A percentile compares a stretch with the other conserved stretches of the same genome.
phyloP scores from a whole-genome alignment of 108 stramenopile species.

The Fragilaria crotonensis region DNA sequence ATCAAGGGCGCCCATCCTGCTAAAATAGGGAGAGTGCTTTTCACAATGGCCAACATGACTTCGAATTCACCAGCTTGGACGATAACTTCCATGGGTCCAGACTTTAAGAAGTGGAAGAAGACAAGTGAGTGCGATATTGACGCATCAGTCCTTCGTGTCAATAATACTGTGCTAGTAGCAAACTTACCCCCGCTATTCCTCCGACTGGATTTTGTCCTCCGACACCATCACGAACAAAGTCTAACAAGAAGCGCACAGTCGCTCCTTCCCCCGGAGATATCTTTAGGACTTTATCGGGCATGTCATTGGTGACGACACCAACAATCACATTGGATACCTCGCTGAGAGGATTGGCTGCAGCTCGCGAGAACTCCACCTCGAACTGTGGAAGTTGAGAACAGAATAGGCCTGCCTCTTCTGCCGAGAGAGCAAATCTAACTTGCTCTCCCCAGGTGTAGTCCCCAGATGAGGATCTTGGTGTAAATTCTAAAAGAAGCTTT shows the following conservation, averaged over 20 bases:
- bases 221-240: slow-evolving; percentile 38
- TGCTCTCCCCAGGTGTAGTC: slow-evolving; percentile 20
- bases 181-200: neutral
- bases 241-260: slow-evolving; percentile 33
- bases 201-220: slow-evolving; percentile 34
- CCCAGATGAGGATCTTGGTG: slow-evolving; percentile 25
- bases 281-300: slow-evolving; percentile 46
- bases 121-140: neutral
- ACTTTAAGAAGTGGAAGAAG: slow-evolving; percentile 8
- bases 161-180: neutral
- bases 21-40: slow-evolving; percentile 37
- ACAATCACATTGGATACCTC: neutral
- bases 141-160: neutral
- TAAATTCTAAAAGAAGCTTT: slow-evolving; percentile 44
- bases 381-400: slow-evolving; percentile 33
- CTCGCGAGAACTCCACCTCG: slow-evolving; percentile 34
- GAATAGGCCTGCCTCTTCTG: slow-evolving; percentile 48
- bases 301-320: slow-evolving; percentile 12
- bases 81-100: slow-evolving; percentile 31
- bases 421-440: slow-evolving; percentile 33
- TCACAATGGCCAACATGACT: slow-evolving; percentile 37
- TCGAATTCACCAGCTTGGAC: slow-evolving; percentile 52
- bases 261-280: slow-evolving; percentile 43
- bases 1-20: slow-evolving; percentile 48
- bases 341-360: neutral